Evolutionary conservation across 2,329 filamentous ascomycete species (phyloP).

Genomic region (Aspergillus sp.): DNA sequence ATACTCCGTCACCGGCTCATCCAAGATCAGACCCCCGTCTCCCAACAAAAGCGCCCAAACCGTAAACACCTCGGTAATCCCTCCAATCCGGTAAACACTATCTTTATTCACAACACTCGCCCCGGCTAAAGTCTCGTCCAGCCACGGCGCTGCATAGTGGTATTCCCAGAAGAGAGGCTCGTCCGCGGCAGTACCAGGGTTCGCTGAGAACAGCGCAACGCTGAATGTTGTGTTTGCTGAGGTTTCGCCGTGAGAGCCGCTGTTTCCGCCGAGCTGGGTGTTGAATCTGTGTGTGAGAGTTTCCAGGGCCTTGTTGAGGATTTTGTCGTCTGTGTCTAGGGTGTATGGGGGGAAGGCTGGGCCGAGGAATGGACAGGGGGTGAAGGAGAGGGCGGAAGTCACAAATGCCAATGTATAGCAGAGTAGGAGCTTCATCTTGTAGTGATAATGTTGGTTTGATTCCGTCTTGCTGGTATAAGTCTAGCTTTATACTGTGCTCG

Average conservation of each 20-base stretch:
- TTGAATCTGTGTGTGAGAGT: not conserved
- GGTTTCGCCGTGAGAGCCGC: slow-evolving; percentile 16
- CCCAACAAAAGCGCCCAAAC: slow-evolving; percentile 38
- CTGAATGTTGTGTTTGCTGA: slow-evolving; percentile 24
- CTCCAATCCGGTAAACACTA: slow-evolving; percentile 32
- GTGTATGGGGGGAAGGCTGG: slow-evolving; percentile 19
- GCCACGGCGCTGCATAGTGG: slow-evolving; percentile 21
- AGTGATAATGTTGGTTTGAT: not conserved
- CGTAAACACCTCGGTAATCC: slow-evolving; percentile 41
- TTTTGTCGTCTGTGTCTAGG: slow-evolving; percentile 11
- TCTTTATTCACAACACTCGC: slow-evolving; percentile 12
- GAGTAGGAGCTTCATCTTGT: not conserved
- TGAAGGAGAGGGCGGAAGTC: slow-evolving; percentile 16
- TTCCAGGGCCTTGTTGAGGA: slow-evolving; percentile 8
- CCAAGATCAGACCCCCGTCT: slow-evolving; percentile 38
- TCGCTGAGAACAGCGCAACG: slow-evolving; percentile 22
- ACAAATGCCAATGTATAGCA: not conserved
- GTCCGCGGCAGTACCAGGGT: slow-evolving; percentile 13
- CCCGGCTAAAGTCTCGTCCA: not conserved
- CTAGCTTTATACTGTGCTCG: not conserved
- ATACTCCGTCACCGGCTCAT: slow-evolving; percentile 42
- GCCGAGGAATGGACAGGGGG: slow-evolving; percentile 24
- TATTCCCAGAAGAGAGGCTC: slow-evolving; percentile 23
- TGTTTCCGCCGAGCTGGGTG: not conserved
- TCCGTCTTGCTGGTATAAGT: not conserved